Base-by-base conservation (phyloP, 768 basidiomycete genomes). In the Gyrodon lividus region DNA sequence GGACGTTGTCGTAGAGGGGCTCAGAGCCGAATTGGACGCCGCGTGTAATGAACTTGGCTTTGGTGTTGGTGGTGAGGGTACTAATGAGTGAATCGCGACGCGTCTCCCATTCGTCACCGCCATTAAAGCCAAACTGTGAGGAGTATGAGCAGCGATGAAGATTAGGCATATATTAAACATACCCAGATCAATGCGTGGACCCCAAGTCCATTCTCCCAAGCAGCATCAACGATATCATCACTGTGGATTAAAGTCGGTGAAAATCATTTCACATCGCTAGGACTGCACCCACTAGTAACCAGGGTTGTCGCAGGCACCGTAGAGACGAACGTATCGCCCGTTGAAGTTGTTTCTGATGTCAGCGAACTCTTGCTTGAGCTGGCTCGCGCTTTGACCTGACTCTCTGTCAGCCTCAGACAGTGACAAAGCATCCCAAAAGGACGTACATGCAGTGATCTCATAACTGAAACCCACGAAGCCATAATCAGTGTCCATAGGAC, bases 401-500 rank as follows among this genome's bases (percentile, higher is more conserved):
- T 19, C 5, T 9, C 16, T 2, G 35, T 59, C 47, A 63, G 43
- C 45, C 34, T 40, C 13, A 40, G 24, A 17, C 3, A 38, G 45
- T 24, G 19, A 17, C 19, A 16, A 14, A 40, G 9, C 38, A 14
- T 26, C 6, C 16, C 31, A 35, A 5, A 2, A 46, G 26, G 24
- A 67, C 80, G 43, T 57, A 85, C 86, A 88, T 10, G 70, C 74
- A 37, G 82, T 79, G 20, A 89, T 74, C 59, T 87, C 87, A 57
- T 90, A 90, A 63, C 85, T 85, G 67, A 90, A 85, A 0, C 87
- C 88, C 44, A 89, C 68, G 62, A 90, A 90, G 0, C 79, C 88
- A 58, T 87, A 89, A 63, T 91, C 88, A 0, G 78, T 80, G 48
- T 70, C 67, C 33, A 70, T 63, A 49, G 78, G 64, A 62, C 88